These are phyloP conservation scores for Collariella sp. DNA, from an alignment of 495 filamentous ascomycete genomes.

Conservation along the genomic window DNA sequence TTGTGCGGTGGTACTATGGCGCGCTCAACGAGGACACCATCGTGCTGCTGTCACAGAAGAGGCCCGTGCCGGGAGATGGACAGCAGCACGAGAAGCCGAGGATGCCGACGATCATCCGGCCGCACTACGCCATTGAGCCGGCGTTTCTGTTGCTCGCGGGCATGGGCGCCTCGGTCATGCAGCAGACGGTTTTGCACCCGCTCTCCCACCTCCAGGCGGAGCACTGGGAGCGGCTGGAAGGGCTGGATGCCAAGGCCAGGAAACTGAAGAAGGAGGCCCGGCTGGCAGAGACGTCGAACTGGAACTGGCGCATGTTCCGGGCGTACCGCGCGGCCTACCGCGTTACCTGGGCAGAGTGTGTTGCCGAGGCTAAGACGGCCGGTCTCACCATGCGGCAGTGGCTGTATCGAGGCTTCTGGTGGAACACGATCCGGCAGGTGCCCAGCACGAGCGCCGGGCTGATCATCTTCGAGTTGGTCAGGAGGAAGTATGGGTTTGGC, in stretches of 20 bases:
- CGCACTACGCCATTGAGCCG: conserved; percentile 81
- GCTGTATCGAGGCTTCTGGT: conserved; percentile 70
- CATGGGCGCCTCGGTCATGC: conserved; percentile 61
- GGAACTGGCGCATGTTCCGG: conserved; percentile 46
- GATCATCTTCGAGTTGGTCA: conserved; percentile 81
- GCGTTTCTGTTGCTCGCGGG: conserved; percentile 72
- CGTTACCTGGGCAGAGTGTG: conserved; percentile 64
- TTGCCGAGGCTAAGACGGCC: conserved; percentile 49
- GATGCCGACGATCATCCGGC: conserved; percentile 54
- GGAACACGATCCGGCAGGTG: conserved; percentile 68
- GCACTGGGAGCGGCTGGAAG: conserved; percentile 71
- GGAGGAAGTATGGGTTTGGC: conserved; percentile 65
- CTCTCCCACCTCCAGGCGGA: conserved; percentile 63
- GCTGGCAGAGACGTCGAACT: conserved; percentile 3
- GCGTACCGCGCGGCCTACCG: conserved; percentile 69
- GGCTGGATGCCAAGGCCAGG: conserved; percentile 54
- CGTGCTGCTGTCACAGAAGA: conserved; percentile 33
- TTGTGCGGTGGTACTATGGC: conserved; percentile 70
- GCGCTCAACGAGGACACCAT: conserved; percentile 39
- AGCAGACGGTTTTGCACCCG: conserved; percentile 75
- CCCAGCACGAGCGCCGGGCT: conserved; percentile 83
- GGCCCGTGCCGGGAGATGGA: conserved; percentile 21
- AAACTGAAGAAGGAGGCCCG: conserved; percentile 32
- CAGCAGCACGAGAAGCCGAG: neutral
- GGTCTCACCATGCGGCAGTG: conserved; percentile 58